Evolutionary conservation across 2,329 filamentous ascomycete species (phyloP), one percentile per base, ranked within the genome.

Genomic region (Phoma sp.): DNA sequence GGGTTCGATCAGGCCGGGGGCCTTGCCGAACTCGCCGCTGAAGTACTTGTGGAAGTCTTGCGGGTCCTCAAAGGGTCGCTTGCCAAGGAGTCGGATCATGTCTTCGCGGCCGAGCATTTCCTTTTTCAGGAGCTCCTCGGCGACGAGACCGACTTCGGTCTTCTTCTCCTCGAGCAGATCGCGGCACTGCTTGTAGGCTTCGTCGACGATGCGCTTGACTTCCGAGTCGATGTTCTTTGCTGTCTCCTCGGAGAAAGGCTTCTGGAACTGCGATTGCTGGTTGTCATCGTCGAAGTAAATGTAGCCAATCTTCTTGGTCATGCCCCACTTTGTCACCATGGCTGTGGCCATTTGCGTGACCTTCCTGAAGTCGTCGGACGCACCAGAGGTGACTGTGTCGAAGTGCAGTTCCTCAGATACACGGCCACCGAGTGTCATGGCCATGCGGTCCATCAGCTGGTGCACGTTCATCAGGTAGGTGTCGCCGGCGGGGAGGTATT

Each of bases 301-400:
- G 61, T 93, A 93, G 25, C 93, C 93, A 39, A 99, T 88, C 79
- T 96, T 96, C 64, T 91, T 86, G 33, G 90, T 96, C 95, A 99
- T 99, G 64, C 95, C 95, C 88, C 92, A 99, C 75, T 96, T 91
- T n/a, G 93, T 99, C 25, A 99, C 95, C 95, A 99, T 99, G 58
- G 90, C 89, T 15, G 91, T 96, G 3, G 95, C 96, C 90, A 97
- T 93, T 51, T 88, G 86, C 2, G 95, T 97, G 33, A 98, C 95
- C 80, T 99, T 99, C 78, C 95, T 93, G 84, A 99, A 99, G 74
- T 99, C 95, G 74, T 98, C 95, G 47, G 88, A 93, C 17, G 93
- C 95, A 52, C 95, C 95, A 39, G 91, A 95, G 1, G 95, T 99
- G 17, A 99, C 95, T 0, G 92, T 96, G 28, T 95, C 89, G 77